phyloP scores from a whole-genome alignment of 192 early-diverging fungal genomes.

The Geosiphon pyriformis region DNA sequence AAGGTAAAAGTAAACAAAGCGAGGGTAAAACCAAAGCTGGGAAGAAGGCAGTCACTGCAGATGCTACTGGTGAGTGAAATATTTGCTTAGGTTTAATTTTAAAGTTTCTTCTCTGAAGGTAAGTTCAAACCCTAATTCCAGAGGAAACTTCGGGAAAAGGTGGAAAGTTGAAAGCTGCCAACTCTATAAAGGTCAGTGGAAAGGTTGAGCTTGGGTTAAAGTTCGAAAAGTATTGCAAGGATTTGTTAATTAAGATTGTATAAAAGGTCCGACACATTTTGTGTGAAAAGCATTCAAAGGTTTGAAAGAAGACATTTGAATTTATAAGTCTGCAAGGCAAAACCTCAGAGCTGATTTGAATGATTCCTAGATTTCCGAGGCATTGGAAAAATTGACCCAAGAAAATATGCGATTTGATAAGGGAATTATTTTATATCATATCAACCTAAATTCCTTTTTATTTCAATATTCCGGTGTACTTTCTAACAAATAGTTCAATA shows the following conservation, averaged over 20 bases:
- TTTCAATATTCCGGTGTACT: too few relatives aligned
- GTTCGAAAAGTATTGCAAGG: neutral
- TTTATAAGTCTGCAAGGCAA: too few relatives aligned
- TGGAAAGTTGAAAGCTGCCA: slow-evolving; percentile 17
- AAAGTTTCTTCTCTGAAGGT: too few relatives aligned
- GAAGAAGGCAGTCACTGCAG: neutral
- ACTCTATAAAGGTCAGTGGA: slow-evolving; percentile 8
- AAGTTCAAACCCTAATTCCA: too few relatives aligned
- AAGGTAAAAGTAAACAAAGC: neutral
- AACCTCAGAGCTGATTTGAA: neutral
- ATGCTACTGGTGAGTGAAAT: neutral
- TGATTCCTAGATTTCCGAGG: slow-evolving; percentile 27
- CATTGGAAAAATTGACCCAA: slow-evolving; percentile 18
- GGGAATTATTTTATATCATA: slow-evolving; percentile 32
- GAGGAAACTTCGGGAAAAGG: slow-evolving; percentile 5
- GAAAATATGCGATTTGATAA: slow-evolving; percentile 55
- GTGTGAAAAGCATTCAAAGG: slow-evolving; percentile 77
- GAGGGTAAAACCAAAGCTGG: neutral
- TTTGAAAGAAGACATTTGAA: slow-evolving; percentile 32
- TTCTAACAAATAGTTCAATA: too few relatives aligned
- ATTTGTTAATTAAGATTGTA: neutral
- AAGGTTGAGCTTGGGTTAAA: neutral
- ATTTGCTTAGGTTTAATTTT: too few relatives aligned
- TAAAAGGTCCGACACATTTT: slow-evolving; percentile 69
- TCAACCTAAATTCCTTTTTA: too few relatives aligned